These are phyloP conservation scores for Periconia macrospinosa DNA, from an alignment of 2,329 filamentous ascomycete genomes.

Conservation along the genomic window DNA sequence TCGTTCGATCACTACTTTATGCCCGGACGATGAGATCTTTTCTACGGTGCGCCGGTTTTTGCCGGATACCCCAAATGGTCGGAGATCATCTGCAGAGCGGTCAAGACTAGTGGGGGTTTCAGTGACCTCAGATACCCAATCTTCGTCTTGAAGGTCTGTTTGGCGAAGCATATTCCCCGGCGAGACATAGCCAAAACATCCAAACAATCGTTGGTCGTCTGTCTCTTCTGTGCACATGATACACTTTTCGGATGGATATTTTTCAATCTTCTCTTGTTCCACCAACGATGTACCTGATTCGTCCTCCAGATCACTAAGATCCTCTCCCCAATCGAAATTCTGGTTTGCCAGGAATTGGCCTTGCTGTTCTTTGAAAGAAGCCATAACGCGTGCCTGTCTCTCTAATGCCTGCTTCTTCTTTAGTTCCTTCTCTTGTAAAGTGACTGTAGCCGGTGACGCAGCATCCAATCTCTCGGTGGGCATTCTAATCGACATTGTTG, in stretches of 20 bases:
- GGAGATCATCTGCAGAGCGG: constrained; percentile 75
- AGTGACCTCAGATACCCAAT: constrained; percentile 81
- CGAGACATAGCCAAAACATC: constrained; percentile 87
- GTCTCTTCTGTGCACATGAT: constrained; percentile 97
- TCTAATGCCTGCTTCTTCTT: constrained; percentile 91
- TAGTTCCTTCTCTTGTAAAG: constrained; percentile 68
- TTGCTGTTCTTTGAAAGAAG: constrained; percentile 96
- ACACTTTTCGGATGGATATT: constrained; percentile 89
- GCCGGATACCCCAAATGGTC: constrained; percentile 88
- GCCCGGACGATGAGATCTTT: constrained; percentile 74
- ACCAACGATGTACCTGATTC: constrained; percentile 60
- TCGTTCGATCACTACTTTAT: constrained; percentile 71
- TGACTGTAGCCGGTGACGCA: constrained; percentile 72
- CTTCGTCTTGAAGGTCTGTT: constrained; percentile 78
- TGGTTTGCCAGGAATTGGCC: constrained; percentile 92
- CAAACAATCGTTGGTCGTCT: constrained; percentile 84
- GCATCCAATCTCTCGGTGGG: constrained; percentile 79
- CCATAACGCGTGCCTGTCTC: constrained; percentile 92
- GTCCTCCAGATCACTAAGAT: constrained; percentile 74
- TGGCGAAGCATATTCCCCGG: constrained; percentile 85
- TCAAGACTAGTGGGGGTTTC: constrained; percentile 81
- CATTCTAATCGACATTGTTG: constrained; percentile 62
- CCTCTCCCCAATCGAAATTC: constrained; percentile 84
- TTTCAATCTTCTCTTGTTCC: constrained; percentile 76
- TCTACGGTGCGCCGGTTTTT: constrained; percentile 79